A percentile compares a stretch with the other conserved stretches of the same genome.
Evolutionary conservation across 2,329 filamentous ascomycete genomes (phyloP).

Genomic region (Talaromyces pinophilus): DNA sequence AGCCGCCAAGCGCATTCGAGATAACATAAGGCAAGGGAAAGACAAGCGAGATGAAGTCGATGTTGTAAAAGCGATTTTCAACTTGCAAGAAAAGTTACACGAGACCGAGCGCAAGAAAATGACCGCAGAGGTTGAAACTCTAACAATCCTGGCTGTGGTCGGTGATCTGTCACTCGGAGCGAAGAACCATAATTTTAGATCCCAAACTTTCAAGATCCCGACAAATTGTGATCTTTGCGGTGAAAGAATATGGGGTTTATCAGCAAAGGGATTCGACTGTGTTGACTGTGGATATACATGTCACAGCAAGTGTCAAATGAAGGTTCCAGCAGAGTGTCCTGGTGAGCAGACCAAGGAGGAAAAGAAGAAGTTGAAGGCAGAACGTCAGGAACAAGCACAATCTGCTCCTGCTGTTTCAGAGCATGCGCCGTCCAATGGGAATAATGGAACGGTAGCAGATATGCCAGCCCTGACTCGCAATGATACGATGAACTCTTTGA

Average conservation of each 20-base stretch:
- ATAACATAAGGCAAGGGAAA: conserved; percentile 75
- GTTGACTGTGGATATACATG: conserved; percentile 96
- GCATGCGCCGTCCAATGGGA: conserved; percentile 34
- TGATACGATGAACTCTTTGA: conserved; percentile 87
- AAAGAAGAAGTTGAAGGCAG: conserved; percentile 86
- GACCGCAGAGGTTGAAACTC: conserved; percentile 88
- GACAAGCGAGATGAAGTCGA: conserved; percentile 89
- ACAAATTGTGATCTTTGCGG: conserved; percentile 97
- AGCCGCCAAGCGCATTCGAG: conserved; percentile 68
- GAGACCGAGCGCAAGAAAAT: conserved; percentile 79
- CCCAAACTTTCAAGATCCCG: conserved; percentile 98
- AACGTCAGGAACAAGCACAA: conserved; percentile 78
- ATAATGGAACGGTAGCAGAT: conserved; percentile 49
- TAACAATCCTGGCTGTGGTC: conserved; percentile 85
- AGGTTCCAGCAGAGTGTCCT: conserved; percentile 92
- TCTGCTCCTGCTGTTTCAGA: conserved; percentile 45
- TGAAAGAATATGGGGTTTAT: conserved; percentile 94
- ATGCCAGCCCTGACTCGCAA: conserved; percentile 70
- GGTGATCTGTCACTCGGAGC: conserved; percentile 91
- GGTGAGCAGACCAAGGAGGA: conserved; percentile 93
- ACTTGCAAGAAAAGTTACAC: conserved; percentile 80
- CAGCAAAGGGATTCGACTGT: conserved; percentile 94
- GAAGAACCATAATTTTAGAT: conserved; percentile 95
- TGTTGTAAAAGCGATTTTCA: conserved; percentile 79
- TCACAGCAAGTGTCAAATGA: conserved; percentile 99